Evolutionary conservation across 2,329 filamentous ascomycete genomes (phyloP), one percentile per base, ranked within the genome.

Genomic region (Monosporascus sp.): DNA sequence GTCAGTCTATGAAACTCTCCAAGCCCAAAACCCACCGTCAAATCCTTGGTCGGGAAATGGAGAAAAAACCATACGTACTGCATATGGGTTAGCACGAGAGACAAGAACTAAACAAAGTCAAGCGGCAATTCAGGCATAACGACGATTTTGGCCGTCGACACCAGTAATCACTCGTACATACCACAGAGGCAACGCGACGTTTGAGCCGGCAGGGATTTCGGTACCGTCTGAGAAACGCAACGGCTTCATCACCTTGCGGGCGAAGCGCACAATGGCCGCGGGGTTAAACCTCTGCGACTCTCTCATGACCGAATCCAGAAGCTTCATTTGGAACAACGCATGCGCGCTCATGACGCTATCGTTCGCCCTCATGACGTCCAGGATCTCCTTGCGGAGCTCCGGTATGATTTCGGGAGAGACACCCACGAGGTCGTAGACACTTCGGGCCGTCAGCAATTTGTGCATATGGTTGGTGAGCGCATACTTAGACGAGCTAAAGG

Each of bases 381-480:
- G 61, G 16, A 81, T 74, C 59, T 85, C 81, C 9, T 77, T 68
- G 1, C 81, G 76, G 0, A 84, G 64, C n/a, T 75, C 73, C 2
- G 76, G 66, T 22, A 79, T 62, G 52, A 78, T 67, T 36, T 82
- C 73, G 0, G 78, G 80, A 53, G 68, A 64, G 3, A 74, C 71
- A 5, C 11, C 9, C 0, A 73, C 73, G 4, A 85, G 63, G 51
- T 79, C 76, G 60, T 77, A 81, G 43, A 85, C 68, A 2, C 71
- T 73, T 22, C 2, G 17, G 9, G 3, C 27, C 11, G 27, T 31
- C 27, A 31, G 27, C 27, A 14, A 31, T 31, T 11, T 31, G 27
- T 9, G 3, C 11, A 31, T 31, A 31, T 14, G 11, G 27, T 14
- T 9, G 27, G 27, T 31, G 27, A 5, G 27, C 4, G 11, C 9